These are phyloP conservation scores for Chrysopogon serrulatus DNA, from an alignment of 176 grass and related monocot genomes.

Conservation along the genomic window DNA sequence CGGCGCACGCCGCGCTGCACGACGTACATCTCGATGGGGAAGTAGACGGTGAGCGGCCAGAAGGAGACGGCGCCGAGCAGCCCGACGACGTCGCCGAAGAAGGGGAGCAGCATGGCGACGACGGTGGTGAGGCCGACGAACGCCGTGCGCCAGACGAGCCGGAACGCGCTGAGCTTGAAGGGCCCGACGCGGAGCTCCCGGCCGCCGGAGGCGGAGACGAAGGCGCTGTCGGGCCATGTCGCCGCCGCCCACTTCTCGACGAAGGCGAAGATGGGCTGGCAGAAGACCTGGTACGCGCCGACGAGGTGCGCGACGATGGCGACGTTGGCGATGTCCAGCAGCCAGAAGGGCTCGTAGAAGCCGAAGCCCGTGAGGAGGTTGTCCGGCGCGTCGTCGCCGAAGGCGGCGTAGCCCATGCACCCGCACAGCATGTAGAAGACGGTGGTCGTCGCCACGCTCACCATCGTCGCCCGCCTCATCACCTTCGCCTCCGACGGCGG, in stretches of 20 bases:
- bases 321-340: conserved; percentile 78
- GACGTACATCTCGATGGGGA: conserved; percentile 72
- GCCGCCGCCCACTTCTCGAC: conserved; percentile 50
- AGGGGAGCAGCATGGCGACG: conserved; percentile 60
- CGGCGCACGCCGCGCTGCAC: conserved; percentile 26
- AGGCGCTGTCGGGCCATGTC: conserved; percentile 58
- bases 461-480: conserved; percentile 64
- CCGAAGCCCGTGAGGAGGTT: conserved; percentile 92
- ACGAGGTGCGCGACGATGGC: conserved; percentile 86
- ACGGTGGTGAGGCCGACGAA: conserved; percentile 54
- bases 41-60: conserved; percentile 77
- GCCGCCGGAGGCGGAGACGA: conserved; percentile 26
- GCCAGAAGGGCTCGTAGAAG: conserved; percentile 94
- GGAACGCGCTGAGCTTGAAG: conserved; percentile 41
- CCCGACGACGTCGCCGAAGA: conserved; percentile 71
- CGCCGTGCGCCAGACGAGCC: conserved; percentile 50
- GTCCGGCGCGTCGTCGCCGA: conserved; percentile 69
- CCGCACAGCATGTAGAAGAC: conserved; percentile 88
- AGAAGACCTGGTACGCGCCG: conserved; percentile 78
- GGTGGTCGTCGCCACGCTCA: conserved; percentile 71
- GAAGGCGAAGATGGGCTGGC: conserved; percentile 85
- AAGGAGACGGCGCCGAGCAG: conserved; percentile 56
- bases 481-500: conserved; percentile 81
- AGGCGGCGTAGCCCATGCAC: conserved; percentile 87
- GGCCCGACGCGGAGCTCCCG: not conserved